Evolutionary conservation across 2,329 filamentous ascomycete species (phyloP).

Genomic region (Xylariaceae sp.): DNA sequence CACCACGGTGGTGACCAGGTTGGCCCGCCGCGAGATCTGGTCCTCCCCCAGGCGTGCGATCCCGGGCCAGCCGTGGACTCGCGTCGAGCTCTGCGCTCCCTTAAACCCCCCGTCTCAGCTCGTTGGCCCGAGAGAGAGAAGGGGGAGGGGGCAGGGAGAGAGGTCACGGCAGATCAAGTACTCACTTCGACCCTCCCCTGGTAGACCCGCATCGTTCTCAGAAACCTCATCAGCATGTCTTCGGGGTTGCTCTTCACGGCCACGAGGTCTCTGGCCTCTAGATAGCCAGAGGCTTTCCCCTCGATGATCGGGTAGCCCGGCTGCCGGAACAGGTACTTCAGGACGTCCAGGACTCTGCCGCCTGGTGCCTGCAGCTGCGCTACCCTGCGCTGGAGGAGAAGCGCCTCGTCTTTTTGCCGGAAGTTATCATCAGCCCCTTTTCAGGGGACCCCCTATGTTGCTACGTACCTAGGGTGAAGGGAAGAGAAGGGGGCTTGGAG

Average conservation of each 20-base stretch:
- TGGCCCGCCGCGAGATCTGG: background rate
- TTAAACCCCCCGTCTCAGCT: background rate
- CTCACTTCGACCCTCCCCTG: constrained; percentile 1
- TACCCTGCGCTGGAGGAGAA: constrained; percentile 1
- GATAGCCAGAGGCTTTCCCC: constrained; percentile 1
- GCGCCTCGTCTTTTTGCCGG: constrained; percentile 3
- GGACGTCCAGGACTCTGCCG: background rate
- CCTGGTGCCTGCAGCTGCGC: constrained; percentile 2
- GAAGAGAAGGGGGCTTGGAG: background rate
- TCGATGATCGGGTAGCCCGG: constrained; percentile 1
- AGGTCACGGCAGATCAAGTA: too few species aligned
- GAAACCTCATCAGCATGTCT: constrained; percentile 1
- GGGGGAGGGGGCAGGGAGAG: too few species aligned
- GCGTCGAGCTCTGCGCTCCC: background rate
- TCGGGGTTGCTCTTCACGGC: constrained; percentile 1
- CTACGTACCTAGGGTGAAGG: too few species aligned
- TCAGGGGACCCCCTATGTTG: background rate
- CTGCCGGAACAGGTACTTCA: constrained; percentile 1
- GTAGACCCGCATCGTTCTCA: background rate
- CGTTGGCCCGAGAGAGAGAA: too few species aligned
- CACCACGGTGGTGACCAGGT: constrained; percentile 1
- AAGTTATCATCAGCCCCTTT: background rate
- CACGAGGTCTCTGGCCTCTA: constrained; percentile 1
- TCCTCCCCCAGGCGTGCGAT: constrained; percentile 1
- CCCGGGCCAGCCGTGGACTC: background rate